phyloP scores from a whole-genome alignment of 2,329 filamentous ascomycete species.

The Phyllachora maydis region DNA sequence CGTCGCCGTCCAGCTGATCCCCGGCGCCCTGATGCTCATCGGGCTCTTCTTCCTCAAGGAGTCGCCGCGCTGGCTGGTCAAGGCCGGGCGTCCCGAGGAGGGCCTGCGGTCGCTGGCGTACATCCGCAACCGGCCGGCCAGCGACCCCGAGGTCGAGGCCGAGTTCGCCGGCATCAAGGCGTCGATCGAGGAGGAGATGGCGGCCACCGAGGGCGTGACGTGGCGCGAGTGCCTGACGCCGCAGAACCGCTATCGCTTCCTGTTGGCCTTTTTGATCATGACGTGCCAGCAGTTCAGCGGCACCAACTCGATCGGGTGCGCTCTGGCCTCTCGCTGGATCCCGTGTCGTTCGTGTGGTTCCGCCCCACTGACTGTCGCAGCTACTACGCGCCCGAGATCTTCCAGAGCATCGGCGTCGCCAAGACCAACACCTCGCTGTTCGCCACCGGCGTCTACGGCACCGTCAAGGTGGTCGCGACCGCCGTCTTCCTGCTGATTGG shows the following conservation, averaged over 20 bases:
- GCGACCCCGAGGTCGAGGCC: slow-evolving; percentile 37
- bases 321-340: too few species aligned
- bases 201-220: slow-evolving; percentile 46
- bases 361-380: slow-evolving; percentile 52
- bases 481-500: slow-evolving; percentile 56
- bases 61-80: slow-evolving; percentile 7
- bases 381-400: slow-evolving; percentile 59
- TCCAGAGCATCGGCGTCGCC: slow-evolving; percentile 48
- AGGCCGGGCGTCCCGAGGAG: slow-evolving; percentile 4
- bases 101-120: slow-evolving; percentile 19
- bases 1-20: slow-evolving; percentile 10
- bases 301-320: too few species aligned
- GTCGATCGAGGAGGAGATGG: slow-evolving; percentile 48
- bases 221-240: slow-evolving; percentile 19
- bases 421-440: slow-evolving; percentile 50
- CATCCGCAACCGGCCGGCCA: slow-evolving; percentile 35
- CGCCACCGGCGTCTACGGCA: slow-evolving; percentile 55
- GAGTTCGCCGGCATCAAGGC: slow-evolving; percentile 45
- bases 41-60: slow-evolving; percentile 4
- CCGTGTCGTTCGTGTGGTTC: slow-evolving; percentile 57
- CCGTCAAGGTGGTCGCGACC: slow-evolving; percentile 49
- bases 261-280: slow-evolving; percentile 43
- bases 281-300: too few species aligned
- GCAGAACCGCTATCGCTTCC: slow-evolving; percentile 51
- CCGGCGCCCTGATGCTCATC: slow-evolving; percentile 7